Conservation (phyloP, 1,284 basidiomycete species). For the Tilletia caries region DNA sequence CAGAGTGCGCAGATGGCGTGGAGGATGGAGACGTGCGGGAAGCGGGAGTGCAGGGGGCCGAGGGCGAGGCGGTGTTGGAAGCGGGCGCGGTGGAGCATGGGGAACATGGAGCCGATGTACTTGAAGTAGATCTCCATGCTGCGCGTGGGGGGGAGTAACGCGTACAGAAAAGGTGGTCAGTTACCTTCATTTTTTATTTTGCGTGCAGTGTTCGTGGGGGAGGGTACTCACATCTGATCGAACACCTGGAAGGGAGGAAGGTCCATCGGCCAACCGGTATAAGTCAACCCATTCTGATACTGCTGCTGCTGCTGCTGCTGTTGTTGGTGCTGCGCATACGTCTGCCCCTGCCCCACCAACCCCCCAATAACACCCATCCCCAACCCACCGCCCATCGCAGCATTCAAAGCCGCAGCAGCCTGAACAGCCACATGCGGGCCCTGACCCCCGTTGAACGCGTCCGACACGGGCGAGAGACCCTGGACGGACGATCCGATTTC, state of each 20-base stretch:
- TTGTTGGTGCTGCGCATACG: conserved; percentile 17
- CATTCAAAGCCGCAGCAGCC: background rate
- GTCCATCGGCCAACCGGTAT: conserved; percentile 39
- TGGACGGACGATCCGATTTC: background rate
- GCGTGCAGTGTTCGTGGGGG: background rate
- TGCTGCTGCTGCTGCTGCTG: conserved; percentile 20
- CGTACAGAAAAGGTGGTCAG: background rate
- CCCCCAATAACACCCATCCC: too few relatives aligned
- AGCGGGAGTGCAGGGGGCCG: conserved; percentile 32
- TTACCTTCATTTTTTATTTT: background rate
- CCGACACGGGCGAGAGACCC: conserved; percentile 1
- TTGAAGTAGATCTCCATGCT: conserved; percentile 9
- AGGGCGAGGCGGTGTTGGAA: conserved; percentile 20
- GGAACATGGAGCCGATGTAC: conserved; percentile 7
- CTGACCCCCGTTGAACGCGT: background rate
- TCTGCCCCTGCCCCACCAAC: background rate
- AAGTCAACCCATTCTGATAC: conserved; percentile 21
- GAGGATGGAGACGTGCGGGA: conserved; percentile 31
- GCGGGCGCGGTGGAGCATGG: conserved; percentile 6
- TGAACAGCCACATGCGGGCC: too few relatives aligned
- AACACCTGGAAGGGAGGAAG: conserved; percentile 39
- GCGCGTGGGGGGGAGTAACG: too few relatives aligned
- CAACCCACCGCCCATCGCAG: background rate
- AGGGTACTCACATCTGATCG: conserved; percentile 21
- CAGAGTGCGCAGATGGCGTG: conserved; percentile 37